These are phyloP conservation scores for Vicia faba DNA, from an alignment of 306 rosid genomes.

Conservation along the genomic window DNA sequence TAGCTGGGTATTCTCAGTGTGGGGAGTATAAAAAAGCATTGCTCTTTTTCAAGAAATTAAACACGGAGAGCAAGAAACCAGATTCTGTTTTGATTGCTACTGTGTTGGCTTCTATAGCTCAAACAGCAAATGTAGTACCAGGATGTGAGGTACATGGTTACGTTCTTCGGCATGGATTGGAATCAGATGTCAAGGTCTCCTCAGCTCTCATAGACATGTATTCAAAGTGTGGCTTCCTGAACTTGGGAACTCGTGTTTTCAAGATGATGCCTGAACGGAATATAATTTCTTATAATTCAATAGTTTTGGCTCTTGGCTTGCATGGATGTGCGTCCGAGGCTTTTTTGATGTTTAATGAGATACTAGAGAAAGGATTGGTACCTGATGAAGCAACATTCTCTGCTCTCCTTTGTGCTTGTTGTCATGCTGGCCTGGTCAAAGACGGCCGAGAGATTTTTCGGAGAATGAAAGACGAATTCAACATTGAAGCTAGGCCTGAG, in stretches of 20 bases:
- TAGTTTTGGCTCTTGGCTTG: conserved; percentile 75
- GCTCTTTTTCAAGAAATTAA: conserved; percentile 60
- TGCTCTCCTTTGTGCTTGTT: conserved; percentile 82
- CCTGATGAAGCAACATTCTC: conserved; percentile 87
- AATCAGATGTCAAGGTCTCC: conserved; percentile 67
- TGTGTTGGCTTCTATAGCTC: conserved; percentile 74
- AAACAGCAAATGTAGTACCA: conserved; percentile 50
- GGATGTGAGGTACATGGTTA: conserved; percentile 75
- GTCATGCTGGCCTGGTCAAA: conserved; percentile 77
- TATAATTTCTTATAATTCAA: conserved; percentile 69
- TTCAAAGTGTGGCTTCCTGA: conserved; percentile 74
- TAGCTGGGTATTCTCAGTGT: conserved; percentile 69
- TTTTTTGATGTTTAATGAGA: conserved; percentile 56
- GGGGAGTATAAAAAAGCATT: conserved; percentile 61
- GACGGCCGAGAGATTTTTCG: conserved; percentile 65
- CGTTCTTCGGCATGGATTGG: conserved; percentile 70
- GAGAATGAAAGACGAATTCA: conserved; percentile 67
- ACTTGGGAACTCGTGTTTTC: conserved; percentile 60
- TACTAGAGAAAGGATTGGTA: conserved; percentile 47
- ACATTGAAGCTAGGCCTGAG: conserved; percentile 58
- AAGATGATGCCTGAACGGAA: conserved; percentile 57
- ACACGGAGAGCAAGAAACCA: conserved; percentile 51
- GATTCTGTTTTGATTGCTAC: conserved; percentile 74
- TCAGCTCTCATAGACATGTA: conserved; percentile 84
- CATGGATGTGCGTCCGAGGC: conserved; percentile 76